Conservation (phyloP, 768 basidiomycete genomes). For the Boletus insuetus region DNA sequence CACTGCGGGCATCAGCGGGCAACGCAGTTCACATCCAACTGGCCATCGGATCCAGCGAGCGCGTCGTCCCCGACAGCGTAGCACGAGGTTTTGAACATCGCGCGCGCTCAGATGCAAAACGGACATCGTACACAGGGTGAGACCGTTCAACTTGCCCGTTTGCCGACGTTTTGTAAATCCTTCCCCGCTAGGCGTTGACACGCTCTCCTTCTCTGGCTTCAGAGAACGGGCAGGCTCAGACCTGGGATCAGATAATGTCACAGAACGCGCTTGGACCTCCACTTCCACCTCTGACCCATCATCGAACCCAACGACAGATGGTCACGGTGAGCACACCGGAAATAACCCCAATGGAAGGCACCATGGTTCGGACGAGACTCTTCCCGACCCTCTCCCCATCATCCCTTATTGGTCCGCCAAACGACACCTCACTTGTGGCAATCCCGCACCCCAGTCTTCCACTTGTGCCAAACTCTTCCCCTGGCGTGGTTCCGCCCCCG, state of each 20-base stretch:
- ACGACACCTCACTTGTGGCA: conserved; percentile 87
- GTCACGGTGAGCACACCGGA: conserved; percentile 26
- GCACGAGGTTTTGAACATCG: not conserved
- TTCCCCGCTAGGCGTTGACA: conserved; percentile 17
- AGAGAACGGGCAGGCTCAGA: conserved; percentile 24
- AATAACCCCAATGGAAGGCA: conserved; percentile 34
- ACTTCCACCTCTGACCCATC: conserved; percentile 50
- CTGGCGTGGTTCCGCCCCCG: conserved; percentile 79
- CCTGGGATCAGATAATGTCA: conserved; percentile 52
- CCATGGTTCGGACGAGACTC: conserved; percentile 46
- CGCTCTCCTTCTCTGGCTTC: conserved; percentile 10
- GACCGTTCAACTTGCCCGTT: not conserved
- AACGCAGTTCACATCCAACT: not conserved
- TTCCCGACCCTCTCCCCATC: conserved; percentile 51
- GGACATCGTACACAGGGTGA: conserved; percentile 25
- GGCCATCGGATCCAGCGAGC: conserved; percentile 1
- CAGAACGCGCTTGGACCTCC: conserved; percentile 50
- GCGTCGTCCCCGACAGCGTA: not conserved
- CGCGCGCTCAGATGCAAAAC: conserved; percentile 28
- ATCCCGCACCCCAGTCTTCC: conserved; percentile 68
- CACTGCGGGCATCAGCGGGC: conserved; percentile 10
- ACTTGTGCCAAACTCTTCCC: conserved; percentile 64
- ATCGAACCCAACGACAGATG: conserved; percentile 36
- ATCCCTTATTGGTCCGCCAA: conserved; percentile 86
- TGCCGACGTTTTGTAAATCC: conserved; percentile 3